Evolutionary conservation across 2,329 filamentous ascomycete species (phyloP), one percentile per base, ranked within the genome.

Genomic region (Monosporascus cannonballus): DNA sequence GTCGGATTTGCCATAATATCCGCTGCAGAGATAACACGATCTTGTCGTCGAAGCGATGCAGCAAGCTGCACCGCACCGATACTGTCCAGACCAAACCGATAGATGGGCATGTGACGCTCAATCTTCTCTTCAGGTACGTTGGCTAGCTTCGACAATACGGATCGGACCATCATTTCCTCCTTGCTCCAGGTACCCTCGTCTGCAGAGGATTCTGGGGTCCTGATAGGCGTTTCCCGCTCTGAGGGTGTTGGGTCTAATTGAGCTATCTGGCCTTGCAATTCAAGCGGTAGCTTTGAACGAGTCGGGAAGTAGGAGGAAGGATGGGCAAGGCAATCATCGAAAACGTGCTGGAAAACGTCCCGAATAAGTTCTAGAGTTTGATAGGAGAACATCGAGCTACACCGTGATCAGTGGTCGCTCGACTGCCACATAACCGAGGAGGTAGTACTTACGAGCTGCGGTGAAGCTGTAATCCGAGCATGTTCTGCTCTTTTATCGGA

Each of bases 61-160:
- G 90, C 89, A 9, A 96, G 76, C 63, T 96, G 91, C 5, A 86
- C 79, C 0, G 90, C 89, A 55, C 87, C 92, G 62, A 97, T 94
- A 65, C 92, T 96, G 69, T 96, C 92, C 3, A 96, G 73, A 0
- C 93, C 93, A n/a, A 96, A 80, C 53, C 87, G 84, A 61, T 93
- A 96, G 48, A 97, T 90, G 0, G 89, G 90, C 0, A 84, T 90
- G 9, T 78, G 65, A 14, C 76, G 76, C 3, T 66, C 62, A 47
- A 96, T 85, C 0, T 71, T 72, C 0, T 74, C 61, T 2, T 65
- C 52, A 0, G 79, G 66, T 4, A 79, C 69, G 2, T 75, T 71
- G 1, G 87, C 84, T 24, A 94, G 75, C 6, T 70, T 70, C 0
- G 81, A 76, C 18, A 92, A 67, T 0, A 83, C 73, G 0, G 74